phyloP scores from a whole-genome alignment of 2,329 filamentous ascomycete species.

The Cercospora beticola region DNA sequence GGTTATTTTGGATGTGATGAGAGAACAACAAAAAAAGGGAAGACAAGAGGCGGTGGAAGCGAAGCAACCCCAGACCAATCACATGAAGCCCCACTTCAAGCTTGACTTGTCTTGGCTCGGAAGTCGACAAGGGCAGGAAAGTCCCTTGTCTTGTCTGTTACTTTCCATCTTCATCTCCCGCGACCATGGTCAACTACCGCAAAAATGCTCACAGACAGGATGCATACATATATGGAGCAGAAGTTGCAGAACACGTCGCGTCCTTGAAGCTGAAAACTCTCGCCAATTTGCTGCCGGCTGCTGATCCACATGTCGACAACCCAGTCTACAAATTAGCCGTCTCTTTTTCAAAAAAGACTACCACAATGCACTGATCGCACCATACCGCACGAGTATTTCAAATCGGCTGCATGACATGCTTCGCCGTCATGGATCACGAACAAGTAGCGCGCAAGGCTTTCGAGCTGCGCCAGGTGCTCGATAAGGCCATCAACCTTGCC shows the following conservation, averaged over 20 bases:
- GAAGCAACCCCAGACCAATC: background rate
- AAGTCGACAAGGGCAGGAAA: background rate
- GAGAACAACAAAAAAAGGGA: background rate
- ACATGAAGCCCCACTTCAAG: background rate
- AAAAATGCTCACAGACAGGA: background rate
- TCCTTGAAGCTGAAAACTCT: background rate
- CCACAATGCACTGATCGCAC: background rate
- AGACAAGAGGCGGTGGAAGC: background rate
- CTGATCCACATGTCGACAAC: background rate
- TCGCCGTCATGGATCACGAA: background rate
- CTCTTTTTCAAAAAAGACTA: background rate
- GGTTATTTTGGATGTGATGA: background rate
- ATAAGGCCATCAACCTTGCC: background rate
- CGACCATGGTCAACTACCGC: background rate
- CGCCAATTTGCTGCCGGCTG: background rate
- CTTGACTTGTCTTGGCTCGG: background rate
- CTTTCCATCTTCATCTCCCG: background rate
- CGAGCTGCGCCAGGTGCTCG: background rate
- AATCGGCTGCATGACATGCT: background rate
- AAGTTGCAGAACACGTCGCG: background rate
- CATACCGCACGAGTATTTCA: background rate
- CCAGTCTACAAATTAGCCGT: background rate
- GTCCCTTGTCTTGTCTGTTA: background rate
- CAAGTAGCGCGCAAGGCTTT: background rate
- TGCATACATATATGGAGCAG: background rate